Conservation (phyloP, 164 flowering plant species). For the Aristolochia contorta region DNA sequence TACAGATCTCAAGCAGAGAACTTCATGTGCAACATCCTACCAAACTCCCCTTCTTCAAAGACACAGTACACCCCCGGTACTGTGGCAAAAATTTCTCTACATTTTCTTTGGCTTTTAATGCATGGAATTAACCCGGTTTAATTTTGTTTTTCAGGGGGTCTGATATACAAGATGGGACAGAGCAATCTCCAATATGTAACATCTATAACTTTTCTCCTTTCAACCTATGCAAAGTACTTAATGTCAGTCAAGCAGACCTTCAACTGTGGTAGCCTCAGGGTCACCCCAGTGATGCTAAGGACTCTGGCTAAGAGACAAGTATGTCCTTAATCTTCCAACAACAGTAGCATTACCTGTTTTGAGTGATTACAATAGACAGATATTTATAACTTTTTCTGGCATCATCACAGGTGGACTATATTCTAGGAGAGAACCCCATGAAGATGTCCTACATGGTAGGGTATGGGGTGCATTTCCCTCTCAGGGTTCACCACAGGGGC, state of each 20-base stretch:
- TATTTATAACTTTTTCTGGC: not conserved
- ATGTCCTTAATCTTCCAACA: not conserved
- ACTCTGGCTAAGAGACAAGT: conserved; percentile 61
- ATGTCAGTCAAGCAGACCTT: conserved; percentile 34
- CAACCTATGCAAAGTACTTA: conserved; percentile 76
- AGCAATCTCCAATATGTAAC: conserved; percentile 91
- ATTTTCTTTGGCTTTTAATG: not conserved
- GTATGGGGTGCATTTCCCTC: conserved; percentile 55
- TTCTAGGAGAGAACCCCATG: conserved; percentile 71
- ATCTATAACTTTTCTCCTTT: conserved; percentile 65
- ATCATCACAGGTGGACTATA: conserved; percentile 64
- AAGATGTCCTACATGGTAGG: conserved; percentile 95
- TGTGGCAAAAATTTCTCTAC: not conserved
- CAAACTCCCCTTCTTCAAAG: conserved; percentile 58
- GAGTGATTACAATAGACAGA: not conserved
- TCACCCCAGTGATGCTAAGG: conserved; percentile 37
- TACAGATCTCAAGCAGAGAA: conserved; percentile 53
- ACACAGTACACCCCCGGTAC: conserved; percentile 75
- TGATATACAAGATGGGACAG: conserved; percentile 54
- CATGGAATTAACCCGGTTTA: not conserved
- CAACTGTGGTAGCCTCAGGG: conserved; percentile 50
- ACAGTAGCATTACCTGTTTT: not conserved
- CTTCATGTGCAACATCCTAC: conserved; percentile 78
- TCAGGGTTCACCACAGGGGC: conserved; percentile 80
- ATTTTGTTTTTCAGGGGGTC: conserved; percentile 50